Base-by-base conservation (phyloP, 441 rosid species). In the Syzygium syzygioides region DNA sequence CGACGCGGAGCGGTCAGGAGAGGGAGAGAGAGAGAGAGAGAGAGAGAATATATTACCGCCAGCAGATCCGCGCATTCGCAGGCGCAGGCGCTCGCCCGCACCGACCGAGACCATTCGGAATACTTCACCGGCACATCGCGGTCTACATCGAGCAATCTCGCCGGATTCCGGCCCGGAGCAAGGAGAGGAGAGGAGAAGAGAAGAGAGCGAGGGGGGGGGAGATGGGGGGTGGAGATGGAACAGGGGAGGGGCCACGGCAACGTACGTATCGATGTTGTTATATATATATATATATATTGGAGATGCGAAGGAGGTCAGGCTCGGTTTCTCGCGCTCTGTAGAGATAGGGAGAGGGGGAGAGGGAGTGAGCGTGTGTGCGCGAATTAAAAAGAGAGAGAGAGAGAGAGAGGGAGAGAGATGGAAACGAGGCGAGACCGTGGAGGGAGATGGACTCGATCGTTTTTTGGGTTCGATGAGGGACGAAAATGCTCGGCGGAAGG, bases 11-110 rank as follows among this genome's bases (percentile, higher is more conserved):
- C 28, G 25, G 60, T 25, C 25, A 56, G 80, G 80, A 3, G 48
- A 68, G 79, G 87, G 19, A 56, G 79, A 34, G 90, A 89, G 86
- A 52, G 64, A 57, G 83, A 53, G n/a, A 55, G 89, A 48, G 62
- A 30, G 55, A 34, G 28, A 71, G 68, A 32, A 34, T n/a, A 54
- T 28, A 32, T 91, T 94, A 95, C 96, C 95, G 91, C 88, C 92
- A 91, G 94, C 93, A 94, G 96, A 96, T 95, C 97, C 94, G 88
- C 88, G 89, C 94, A 93, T 91, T 93, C 88, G 92, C 83, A 93
- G 90, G 86, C 90, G 48, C 86, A 52, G 83, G 83, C 32, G 6
- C 8, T 17, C 15, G 83, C n/a, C 52, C 28, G 83, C 52, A 28
- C 52, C 88, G 92, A 87, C 86, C 91, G 87, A 45, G 62, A 90